Evolutionary conservation across 768 basidiomycete species (phyloP).

Genomic region (Scleroderma citrinum): DNA sequence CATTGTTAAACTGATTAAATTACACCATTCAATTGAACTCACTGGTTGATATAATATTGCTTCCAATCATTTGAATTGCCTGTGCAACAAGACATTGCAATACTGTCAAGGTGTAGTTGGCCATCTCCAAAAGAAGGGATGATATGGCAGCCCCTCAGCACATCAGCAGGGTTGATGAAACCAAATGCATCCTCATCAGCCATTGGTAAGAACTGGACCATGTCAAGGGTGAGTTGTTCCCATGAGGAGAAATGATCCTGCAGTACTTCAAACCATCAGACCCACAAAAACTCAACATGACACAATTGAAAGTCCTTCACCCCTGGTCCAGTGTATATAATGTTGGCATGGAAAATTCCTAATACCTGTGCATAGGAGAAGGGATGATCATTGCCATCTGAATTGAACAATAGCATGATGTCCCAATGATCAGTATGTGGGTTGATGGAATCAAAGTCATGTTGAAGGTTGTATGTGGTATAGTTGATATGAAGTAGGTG

Average conservation of each 20-base stretch:
- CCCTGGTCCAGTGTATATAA: neutral
- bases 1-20: no score
- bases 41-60: no score
- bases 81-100: no score
- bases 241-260: neutral
- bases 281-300: neutral
- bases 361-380: neutral
- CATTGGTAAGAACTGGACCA: neutral
- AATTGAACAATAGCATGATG: slow-evolving; percentile 28
- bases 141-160: neutral
- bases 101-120: neutral
- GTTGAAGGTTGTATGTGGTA: slow-evolving; percentile 26
- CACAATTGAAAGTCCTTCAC: neutral
- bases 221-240: neutral
- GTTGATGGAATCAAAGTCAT: slow-evolving; percentile 23
- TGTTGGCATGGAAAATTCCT: no score
- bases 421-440: slow-evolving; percentile 29
- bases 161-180: slow-evolving; percentile 1
- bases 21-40: no score
- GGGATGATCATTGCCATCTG: slow-evolving; percentile 19
- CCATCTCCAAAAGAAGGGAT: neutral
- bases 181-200: neutral
- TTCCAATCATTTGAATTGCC: no score
- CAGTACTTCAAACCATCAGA: neutral
- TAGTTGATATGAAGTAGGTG: slow-evolving; percentile 27